Base-by-base conservation (phyloP, 2,329 filamentous ascomycete genomes). In the Tolypocladium paradoxum region DNA sequence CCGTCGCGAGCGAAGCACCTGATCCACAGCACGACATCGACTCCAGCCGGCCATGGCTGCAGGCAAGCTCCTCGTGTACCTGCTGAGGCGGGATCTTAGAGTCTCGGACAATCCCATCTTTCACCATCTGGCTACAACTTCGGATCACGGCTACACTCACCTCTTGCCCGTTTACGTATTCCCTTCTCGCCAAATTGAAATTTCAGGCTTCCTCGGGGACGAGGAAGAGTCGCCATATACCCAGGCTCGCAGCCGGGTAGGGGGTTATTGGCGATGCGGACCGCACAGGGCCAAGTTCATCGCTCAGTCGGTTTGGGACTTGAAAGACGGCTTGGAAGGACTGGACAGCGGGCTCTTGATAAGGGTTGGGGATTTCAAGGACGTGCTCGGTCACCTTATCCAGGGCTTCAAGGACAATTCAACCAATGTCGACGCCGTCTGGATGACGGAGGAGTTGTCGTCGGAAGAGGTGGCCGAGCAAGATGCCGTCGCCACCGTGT, bases 81-180 rank as follows among this genome's bases (percentile, higher is more conserved):
- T 91, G 24, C 68, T 91, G 36, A 81, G 87, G 46, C 81, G 84
- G 59, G 88, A 92, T 64, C 74, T 90, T 22, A 84, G 88, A 55
- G 73, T 87, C 29, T 75, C 79, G 31, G 88, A 92, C 68, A 91
- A 91, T 62, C 87, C 87, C 0, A 76, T 90, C 43, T 76, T 92
- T 22, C 76, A 88, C 62, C 76, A 69, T 61, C 72, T 78, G 49
- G 71, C 71, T 54, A 80, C 71, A 57, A 67, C 55, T 65, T 67
- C 68, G 20, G 68, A 75, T 24, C 77, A 81, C 63, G 74, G 72
- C 4, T 83, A 77, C 61, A 87, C 84, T 1, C 85, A 91, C 63
- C 65, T 91, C 1, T 72, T 92, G 1, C 88, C 88, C 8, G 68
- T 90, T 40, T 88, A 84, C 62, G 72, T 89, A 22, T 82, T 90